These are phyloP conservation scores for Penicillium riverlandense DNA, from an alignment of 495 filamentous ascomycete species.

Conservation along the genomic window DNA sequence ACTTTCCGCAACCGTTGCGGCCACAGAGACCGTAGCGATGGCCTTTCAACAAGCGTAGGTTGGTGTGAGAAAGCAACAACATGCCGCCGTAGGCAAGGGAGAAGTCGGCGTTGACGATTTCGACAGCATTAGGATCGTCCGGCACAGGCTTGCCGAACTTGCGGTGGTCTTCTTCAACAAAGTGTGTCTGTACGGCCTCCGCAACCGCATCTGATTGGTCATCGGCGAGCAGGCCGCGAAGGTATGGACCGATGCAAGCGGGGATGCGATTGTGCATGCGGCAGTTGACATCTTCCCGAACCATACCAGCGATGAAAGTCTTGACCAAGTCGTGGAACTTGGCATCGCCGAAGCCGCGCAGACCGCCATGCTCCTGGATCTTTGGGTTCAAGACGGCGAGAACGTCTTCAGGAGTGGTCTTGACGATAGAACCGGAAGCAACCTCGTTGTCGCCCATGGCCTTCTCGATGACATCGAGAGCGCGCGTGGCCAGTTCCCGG, in stretches of 20 bases:
- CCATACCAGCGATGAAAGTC: constrained; percentile 75
- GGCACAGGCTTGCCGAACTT: constrained; percentile 80
- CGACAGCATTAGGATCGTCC: constrained; percentile 77
- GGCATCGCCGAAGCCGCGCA: constrained; percentile 49
- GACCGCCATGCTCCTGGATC: constrained; percentile 60
- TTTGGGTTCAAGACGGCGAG: constrained; percentile 64
- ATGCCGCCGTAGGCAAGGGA: constrained; percentile 97
- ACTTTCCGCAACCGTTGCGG: constrained; percentile 96
- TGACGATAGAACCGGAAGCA: constrained; percentile 52
- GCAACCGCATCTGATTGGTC: constrained; percentile 53
- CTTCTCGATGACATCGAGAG: constrained; percentile 82
- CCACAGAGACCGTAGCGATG: constrained; percentile 96
- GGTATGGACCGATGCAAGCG: constrained; percentile 60
- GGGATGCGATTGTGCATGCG: constrained; percentile 68
- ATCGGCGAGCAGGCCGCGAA: constrained; percentile 59
- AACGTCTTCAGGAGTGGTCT: constrained; percentile 71
- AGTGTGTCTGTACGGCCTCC: constrained; percentile 59
- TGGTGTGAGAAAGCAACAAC: constrained; percentile 94
- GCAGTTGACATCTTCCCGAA: constrained; percentile 81
- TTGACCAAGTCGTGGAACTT: constrained; percentile 62
- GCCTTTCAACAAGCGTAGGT: constrained; percentile 86
- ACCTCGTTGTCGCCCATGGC: constrained; percentile 71
- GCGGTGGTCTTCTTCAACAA: constrained; percentile 73
- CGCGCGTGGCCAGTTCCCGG: constrained; percentile 77
- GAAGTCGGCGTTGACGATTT: constrained; percentile 98